Conservation (phyloP, 176 grass and related monocot genomes). For the Oryza coarctata region DNA sequence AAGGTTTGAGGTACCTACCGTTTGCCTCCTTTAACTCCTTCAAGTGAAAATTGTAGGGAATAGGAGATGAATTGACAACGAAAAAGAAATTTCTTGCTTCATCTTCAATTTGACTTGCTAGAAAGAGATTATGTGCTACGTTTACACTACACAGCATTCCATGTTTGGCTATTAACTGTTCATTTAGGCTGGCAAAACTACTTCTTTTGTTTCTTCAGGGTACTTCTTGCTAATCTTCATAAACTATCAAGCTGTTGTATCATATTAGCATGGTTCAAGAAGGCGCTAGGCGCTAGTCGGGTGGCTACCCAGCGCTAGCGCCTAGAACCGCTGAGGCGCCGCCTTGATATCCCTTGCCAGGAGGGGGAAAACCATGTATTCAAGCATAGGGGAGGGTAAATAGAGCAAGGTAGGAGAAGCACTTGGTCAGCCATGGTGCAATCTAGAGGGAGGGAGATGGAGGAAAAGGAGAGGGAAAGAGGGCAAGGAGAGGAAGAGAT, state of each 20-base stretch:
- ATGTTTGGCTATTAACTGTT: background rate
- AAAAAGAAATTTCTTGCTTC: background rate
- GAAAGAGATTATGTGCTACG: background rate
- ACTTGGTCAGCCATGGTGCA: too few relatives aligned
- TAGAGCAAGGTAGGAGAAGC: too few relatives aligned
- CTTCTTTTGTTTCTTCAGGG: background rate
- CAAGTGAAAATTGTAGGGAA: background rate
- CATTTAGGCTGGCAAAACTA: background rate
- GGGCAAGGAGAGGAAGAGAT: too few relatives aligned
- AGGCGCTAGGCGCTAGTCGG: too few relatives aligned
- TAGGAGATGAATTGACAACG: background rate
- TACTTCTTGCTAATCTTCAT: background rate
- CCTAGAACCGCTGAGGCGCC: too few relatives aligned
- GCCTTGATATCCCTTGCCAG: too few relatives aligned
- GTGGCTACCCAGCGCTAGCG: too few relatives aligned
- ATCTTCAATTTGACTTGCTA: background rate
- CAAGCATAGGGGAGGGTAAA: too few relatives aligned
- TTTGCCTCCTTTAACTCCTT: background rate
- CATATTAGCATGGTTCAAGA: background rate
- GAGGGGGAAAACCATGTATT: too few relatives aligned
- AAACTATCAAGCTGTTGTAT: background rate
- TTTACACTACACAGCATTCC: background rate
- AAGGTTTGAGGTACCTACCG: constrained; percentile 28
- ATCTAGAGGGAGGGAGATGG: too few relatives aligned
- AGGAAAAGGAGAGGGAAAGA: too few relatives aligned